Evolutionary conservation across 768 basidiomycete genomes (phyloP).

Genomic region (Tephrocybe rancida): DNA sequence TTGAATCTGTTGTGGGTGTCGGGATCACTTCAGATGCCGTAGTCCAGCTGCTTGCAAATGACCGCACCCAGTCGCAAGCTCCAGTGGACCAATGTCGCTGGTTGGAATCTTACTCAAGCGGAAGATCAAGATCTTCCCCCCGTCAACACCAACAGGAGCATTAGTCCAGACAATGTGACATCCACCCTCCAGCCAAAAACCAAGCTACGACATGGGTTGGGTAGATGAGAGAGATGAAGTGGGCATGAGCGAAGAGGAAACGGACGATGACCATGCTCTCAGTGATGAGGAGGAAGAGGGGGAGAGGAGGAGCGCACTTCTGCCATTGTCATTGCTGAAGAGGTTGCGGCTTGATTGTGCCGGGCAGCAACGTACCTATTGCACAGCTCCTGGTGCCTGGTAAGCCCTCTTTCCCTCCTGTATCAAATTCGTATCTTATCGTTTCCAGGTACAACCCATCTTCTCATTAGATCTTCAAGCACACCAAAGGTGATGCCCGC

Average conservation of each 20-base stretch:
- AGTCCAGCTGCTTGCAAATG: slow-evolving; percentile 60
- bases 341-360: slow-evolving; percentile 85
- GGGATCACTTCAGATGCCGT: slow-evolving; percentile 71
- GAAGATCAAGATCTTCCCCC: slow-evolving; percentile 76
- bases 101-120: slow-evolving; percentile 76
- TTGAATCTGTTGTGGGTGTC: slow-evolving; percentile 51
- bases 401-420: slow-evolving; percentile 36
- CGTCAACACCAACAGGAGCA: slow-evolving; percentile 41
- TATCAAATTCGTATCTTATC: slow-evolving; percentile 11
- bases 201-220: slow-evolving; percentile 81
- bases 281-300: slow-evolving; percentile 54
- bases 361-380: slow-evolving; percentile 64
- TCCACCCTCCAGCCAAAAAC: slow-evolving; percentile 60
- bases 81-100: slow-evolving; percentile 68
- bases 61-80: slow-evolving; percentile 47
- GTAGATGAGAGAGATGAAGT: slow-evolving; percentile 59
- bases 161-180: slow-evolving; percentile 41
- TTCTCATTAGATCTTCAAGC: slow-evolving; percentile 80
- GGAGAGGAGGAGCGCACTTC: slow-evolving; percentile 71
- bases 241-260: slow-evolving; percentile 37
- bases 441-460: slow-evolving; percentile 84
- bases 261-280: slow-evolving; percentile 36
- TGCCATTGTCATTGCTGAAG: slow-evolving; percentile 78
- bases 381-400: slow-evolving; percentile 71
- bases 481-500: slow-evolving; percentile 78